phyloP scores from a whole-genome alignment of 345 rosid genomes.

The Acer yangbiense region DNA sequence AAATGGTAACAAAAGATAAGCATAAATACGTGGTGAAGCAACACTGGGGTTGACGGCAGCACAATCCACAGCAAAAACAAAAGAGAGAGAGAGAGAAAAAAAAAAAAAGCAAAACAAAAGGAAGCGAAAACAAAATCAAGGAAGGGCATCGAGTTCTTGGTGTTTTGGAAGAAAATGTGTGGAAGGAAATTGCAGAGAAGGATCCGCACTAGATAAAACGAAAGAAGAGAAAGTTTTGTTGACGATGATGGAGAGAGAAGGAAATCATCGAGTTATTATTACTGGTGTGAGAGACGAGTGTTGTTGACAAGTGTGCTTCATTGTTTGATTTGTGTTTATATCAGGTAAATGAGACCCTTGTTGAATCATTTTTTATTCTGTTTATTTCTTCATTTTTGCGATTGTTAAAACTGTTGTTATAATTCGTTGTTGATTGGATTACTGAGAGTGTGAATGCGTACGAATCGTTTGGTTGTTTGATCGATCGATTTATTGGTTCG shows the following conservation, averaged over 20 bases:
- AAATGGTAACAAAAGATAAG: not conserved
- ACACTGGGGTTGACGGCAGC: not conserved
- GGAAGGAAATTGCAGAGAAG: constrained; percentile 14
- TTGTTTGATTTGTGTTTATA: not conserved
- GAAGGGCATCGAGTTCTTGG: constrained; percentile 7
- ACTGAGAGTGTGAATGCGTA: not conserved
- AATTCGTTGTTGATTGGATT: constrained; percentile 10
- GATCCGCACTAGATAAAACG: not conserved
- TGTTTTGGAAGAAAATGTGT: constrained; percentile 10
- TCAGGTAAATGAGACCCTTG: not conserved
- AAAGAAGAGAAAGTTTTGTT: not conserved
- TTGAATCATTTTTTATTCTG: too few species aligned
- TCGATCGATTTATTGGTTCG: not conserved
- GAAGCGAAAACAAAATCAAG: not conserved
- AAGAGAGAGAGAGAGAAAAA: not conserved
- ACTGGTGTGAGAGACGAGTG: constrained; percentile 1
- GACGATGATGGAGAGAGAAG: not conserved
- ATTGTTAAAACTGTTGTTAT: not conserved
- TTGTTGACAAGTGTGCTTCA: not conserved
- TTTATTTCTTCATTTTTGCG: not conserved
- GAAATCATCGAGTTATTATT: not conserved
- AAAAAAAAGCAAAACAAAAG: not conserved
- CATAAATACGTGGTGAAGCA: constrained; percentile 19
- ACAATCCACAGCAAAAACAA: not conserved
- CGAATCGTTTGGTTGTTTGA: not conserved